phyloP scores from a whole-genome alignment of 768 basidiomycete genomes.

The Sistotremastrum suecicum region DNA sequence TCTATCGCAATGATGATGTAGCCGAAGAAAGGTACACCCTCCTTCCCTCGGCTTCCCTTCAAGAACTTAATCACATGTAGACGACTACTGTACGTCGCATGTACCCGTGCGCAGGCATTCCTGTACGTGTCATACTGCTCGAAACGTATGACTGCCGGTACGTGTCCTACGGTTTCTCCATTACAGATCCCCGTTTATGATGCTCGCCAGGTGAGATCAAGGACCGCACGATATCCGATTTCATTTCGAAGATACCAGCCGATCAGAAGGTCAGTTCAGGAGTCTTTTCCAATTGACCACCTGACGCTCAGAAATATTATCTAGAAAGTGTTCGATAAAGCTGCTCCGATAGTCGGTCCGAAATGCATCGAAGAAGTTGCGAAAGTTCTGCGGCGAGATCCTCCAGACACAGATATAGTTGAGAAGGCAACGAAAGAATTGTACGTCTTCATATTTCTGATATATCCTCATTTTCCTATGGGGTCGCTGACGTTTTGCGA shows the following conservation, averaged over 20 bases:
- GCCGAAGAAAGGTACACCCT: slow-evolving; percentile 62
- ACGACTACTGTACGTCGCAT: slow-evolving; percentile 77
- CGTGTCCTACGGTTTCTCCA: slow-evolving; percentile 1
- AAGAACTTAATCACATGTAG: slow-evolving; percentile 21
- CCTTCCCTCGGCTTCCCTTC: not conserved
- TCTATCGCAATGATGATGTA: slow-evolving; percentile 54
- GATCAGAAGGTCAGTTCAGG: slow-evolving; percentile 25
- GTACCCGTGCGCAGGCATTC: slow-evolving; percentile 68
- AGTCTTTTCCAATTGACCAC: slow-evolving; percentile 8
- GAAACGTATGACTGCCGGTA: slow-evolving; percentile 33
- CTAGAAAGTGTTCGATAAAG: slow-evolving; percentile 27
- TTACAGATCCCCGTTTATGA: not conserved
- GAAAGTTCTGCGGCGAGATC: slow-evolving; percentile 33
- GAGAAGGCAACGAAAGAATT: slow-evolving; percentile 27
- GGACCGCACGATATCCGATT: slow-evolving; percentile 38
- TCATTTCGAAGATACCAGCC: slow-evolving; percentile 32
- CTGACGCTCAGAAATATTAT: not conserved
- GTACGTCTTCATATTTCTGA: slow-evolving; percentile 22
- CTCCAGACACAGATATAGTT: slow-evolving; percentile 31
- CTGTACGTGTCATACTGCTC: slow-evolving; percentile 42
- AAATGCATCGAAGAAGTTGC: slow-evolving; percentile 35
- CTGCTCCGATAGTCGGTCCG: slow-evolving; percentile 27
- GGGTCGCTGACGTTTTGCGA: no score
- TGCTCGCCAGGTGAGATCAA: slow-evolving; percentile 30
- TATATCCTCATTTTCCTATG: no score